phyloP scores from a whole-genome alignment of 768 basidiomycete species.

The Naganishia vishniacii region DNA sequence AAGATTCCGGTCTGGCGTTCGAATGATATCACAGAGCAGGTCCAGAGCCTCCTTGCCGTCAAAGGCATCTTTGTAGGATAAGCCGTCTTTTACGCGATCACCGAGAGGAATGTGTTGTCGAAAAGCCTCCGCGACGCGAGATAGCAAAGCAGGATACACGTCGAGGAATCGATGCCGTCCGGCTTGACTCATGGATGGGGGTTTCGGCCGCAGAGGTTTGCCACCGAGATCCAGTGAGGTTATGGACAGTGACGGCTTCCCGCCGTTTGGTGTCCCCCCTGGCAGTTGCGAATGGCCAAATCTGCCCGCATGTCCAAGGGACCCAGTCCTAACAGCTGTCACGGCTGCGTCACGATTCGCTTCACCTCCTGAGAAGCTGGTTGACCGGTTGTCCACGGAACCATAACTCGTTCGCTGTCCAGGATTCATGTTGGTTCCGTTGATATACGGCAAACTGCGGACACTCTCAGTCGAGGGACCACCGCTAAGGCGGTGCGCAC shows the following conservation, averaged over 20 bases:
- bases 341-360: slow-evolving; percentile 33
- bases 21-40: slow-evolving; percentile 95
- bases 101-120: slow-evolving; percentile 67
- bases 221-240: slow-evolving; percentile 28
- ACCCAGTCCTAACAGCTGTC: slow-evolving; percentile 38
- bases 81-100: slow-evolving; percentile 85
- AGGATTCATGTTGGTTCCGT: not conserved
- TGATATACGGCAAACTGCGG: slow-evolving; percentile 32
- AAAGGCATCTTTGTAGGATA: slow-evolving; percentile 93
- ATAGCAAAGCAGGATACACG: slow-evolving; percentile 92
- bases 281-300: slow-evolving; percentile 15
- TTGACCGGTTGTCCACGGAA: slow-evolving; percentile 36
- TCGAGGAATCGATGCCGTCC: slow-evolving; percentile 58
- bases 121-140: slow-evolving; percentile 89
- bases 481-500: slow-evolving; percentile 30
- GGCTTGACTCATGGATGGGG: slow-evolving; percentile 47
- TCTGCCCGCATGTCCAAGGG: slow-evolving; percentile 34
- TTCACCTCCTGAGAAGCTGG: slow-evolving; percentile 43
- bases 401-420: slow-evolving; percentile 26
- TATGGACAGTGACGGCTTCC: slow-evolving; percentile 34
- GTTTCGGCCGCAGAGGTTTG: slow-evolving; percentile 44
- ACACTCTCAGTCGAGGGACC: slow-evolving; percentile 45
- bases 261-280: slow-evolving; percentile 22
- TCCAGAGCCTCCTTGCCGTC: slow-evolving; percentile 96
- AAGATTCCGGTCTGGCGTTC: slow-evolving; percentile 93